Conservation (phyloP, 352 stramenopile species). For the Blastocystis sp. region DNA sequence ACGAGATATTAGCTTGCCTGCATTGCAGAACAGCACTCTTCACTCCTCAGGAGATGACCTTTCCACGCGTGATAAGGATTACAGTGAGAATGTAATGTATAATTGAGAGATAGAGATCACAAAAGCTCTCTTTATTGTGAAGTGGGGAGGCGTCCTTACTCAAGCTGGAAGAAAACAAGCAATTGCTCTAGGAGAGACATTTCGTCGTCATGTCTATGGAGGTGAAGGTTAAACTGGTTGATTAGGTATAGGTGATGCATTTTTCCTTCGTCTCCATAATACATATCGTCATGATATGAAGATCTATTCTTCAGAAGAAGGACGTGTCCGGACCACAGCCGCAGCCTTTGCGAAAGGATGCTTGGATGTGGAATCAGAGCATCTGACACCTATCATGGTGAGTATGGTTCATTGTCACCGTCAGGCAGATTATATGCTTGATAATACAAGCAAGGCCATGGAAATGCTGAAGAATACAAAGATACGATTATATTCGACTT, state of each 20-base stretch:
- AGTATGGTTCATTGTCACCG: slow-evolving; percentile 87
- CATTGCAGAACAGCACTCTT: slow-evolving; percentile 73
- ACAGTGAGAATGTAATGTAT: slow-evolving; percentile 63
- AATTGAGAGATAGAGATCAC: slow-evolving; percentile 73
- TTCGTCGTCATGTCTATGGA: slow-evolving; percentile 80
- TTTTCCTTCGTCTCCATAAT: slow-evolving; percentile 92
- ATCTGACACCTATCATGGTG: slow-evolving; percentile 97
- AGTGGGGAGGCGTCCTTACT: slow-evolving; percentile 97
- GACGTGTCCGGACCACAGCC: slow-evolving; percentile 97
- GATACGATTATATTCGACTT: slow-evolving; percentile 72
- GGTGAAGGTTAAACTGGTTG: not conserved
- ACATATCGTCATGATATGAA: slow-evolving; percentile 99
- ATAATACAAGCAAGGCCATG: slow-evolving; percentile 93
- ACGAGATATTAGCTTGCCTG: slow-evolving; percentile 49
- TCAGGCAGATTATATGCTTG: slow-evolving; percentile 89
- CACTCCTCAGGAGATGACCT: slow-evolving; percentile 78
- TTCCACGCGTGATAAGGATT: slow-evolving; percentile 30
- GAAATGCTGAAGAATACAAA: slow-evolving; percentile 87
- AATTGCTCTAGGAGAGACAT: slow-evolving; percentile 86
- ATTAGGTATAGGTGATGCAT: slow-evolving; percentile 68
- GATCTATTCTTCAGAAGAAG: slow-evolving; percentile 98
- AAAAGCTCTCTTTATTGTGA: slow-evolving; percentile 96
- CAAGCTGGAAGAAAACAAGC: slow-evolving; percentile 93
- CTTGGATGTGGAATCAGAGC: slow-evolving; percentile 91
- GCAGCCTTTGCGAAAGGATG: slow-evolving; percentile 94